phyloP scores from a whole-genome alignment of 1,284 basidiomycete genomes.

The Termitomyces sp. region DNA sequence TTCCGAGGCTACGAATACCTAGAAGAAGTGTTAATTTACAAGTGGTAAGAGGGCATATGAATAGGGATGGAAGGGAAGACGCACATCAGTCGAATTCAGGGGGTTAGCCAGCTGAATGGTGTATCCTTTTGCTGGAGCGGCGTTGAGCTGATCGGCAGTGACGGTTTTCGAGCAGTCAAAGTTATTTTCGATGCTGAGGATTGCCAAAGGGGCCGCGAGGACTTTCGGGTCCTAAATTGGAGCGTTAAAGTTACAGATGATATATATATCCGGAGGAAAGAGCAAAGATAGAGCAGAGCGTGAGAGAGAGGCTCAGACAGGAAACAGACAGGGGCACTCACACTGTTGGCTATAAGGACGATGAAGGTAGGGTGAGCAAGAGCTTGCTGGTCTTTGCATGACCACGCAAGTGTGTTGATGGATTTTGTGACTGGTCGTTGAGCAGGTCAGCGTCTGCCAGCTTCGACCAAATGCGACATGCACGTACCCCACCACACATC shows the following conservation, averaged over 20 bases:
- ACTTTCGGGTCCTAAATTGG: constrained; percentile 20
- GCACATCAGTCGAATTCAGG: constrained; percentile 52
- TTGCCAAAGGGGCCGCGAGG: constrained; percentile 26
- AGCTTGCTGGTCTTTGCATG: constrained; percentile 24
- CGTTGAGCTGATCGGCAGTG: constrained; percentile 40
- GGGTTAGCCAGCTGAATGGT: constrained; percentile 51
- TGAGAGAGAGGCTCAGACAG: not conserved
- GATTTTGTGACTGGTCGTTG: constrained; percentile 30
- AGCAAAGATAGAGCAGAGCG: not conserved
- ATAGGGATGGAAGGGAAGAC: constrained; percentile 8
- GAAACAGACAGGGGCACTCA: constrained; percentile 4
- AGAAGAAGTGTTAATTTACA: not conserved
- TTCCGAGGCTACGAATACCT: constrained; percentile 60
- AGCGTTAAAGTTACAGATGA: not conserved
- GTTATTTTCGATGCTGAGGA: constrained; percentile 48
- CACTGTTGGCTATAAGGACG: constrained; percentile 25
- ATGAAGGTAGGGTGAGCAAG: constrained; percentile 23
- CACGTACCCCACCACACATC: constrained; percentile 36
- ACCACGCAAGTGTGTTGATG: constrained; percentile 32
- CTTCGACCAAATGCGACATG: not conserved
- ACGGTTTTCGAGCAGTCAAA: constrained; percentile 57
- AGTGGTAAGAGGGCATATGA: not conserved
- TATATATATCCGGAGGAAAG: not conserved
- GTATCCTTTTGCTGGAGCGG: constrained; percentile 45
- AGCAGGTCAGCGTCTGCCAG: not conserved